A percentile compares a stretch with the other conserved stretches of the same genome.
Conservation (phyloP, 1,284 basidiomycete species). For the Ceratobasidium sp. region DNA sequence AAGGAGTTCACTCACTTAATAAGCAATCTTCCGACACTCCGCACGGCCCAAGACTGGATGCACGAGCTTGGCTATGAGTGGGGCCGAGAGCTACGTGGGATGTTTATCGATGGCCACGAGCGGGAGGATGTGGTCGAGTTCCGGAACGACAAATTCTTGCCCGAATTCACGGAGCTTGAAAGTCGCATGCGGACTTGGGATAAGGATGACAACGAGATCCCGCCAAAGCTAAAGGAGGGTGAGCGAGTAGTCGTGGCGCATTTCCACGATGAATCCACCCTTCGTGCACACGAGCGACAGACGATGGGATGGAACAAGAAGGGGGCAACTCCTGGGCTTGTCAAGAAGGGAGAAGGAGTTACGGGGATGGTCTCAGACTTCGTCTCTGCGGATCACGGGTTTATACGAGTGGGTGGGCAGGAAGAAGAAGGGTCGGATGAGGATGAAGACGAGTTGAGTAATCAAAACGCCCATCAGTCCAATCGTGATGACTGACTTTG, state of each 20-base stretch:
- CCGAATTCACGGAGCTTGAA: conserved; percentile 43
- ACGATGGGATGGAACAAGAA: conserved; percentile 51
- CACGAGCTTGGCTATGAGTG: conserved; percentile 8
- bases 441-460: conserved; percentile 40
- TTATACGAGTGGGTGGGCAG: conserved; percentile 48
- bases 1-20: neutral
- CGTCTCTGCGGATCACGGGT: conserved; percentile 63
- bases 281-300: conserved; percentile 58
- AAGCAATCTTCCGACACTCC: neutral
- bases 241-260: conserved; percentile 6
- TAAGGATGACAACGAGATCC: conserved; percentile 46
- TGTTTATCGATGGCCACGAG: conserved; percentile 27
- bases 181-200: conserved; percentile 48
- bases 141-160: conserved; percentile 41
- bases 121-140: conserved; percentile 46
- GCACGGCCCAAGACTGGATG: conserved; percentile 31
- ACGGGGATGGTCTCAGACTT: conserved; percentile 64
- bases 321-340: conserved; percentile 54
- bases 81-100: neutral
- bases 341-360: conserved; percentile 59
- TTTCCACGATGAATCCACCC: conserved; percentile 61
- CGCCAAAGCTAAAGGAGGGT: neutral
- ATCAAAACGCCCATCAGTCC: no score
- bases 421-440: conserved; percentile 51
- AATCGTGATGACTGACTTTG: conserved; percentile 49